These are phyloP conservation scores for Kodamaea arcana DNA, from an alignment of 1,139 yeast genomes.

Conservation along the genomic window DNA sequence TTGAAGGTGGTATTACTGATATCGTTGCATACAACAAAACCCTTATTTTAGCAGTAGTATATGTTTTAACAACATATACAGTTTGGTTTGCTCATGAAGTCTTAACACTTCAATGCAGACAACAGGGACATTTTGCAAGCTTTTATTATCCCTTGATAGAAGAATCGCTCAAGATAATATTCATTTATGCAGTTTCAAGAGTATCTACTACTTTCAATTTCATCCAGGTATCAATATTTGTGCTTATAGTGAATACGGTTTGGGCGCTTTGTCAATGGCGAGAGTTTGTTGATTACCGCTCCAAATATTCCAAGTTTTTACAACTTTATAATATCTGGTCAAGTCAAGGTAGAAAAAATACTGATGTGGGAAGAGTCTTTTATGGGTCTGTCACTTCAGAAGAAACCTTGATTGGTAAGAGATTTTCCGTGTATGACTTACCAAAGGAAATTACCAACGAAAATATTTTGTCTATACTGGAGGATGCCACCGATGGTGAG, in stretches of 20 bases:
- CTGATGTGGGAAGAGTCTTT: not conserved
- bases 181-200: conserved; percentile 8
- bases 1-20: not conserved
- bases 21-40: conserved; percentile 8
- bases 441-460: not conserved
- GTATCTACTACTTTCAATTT: conserved; percentile 6
- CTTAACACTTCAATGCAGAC: conserved; percentile 9
- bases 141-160: conserved; percentile 14
- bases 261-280: conserved; percentile 2
- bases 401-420: conserved; percentile 1
- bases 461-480: too few relatives aligned
- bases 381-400: not conserved
- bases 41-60: conserved; percentile 9
- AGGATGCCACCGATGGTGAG: not conserved
- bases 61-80: conserved; percentile 9
- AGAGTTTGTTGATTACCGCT: conserved; percentile 9
- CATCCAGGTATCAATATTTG: conserved; percentile 11
- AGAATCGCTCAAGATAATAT: conserved; percentile 10
- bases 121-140: conserved; percentile 8
- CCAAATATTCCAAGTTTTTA: conserved; percentile 12
- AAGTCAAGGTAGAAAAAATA: conserved; percentile 9
- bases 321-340: conserved; percentile 15
- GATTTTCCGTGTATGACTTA: not conserved
- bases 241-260: conserved; percentile 9
- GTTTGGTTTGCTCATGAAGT: conserved; percentile 11